phyloP scores from a whole-genome alignment of 176 grass and related monocot species.

The Musa beccarii region DNA sequence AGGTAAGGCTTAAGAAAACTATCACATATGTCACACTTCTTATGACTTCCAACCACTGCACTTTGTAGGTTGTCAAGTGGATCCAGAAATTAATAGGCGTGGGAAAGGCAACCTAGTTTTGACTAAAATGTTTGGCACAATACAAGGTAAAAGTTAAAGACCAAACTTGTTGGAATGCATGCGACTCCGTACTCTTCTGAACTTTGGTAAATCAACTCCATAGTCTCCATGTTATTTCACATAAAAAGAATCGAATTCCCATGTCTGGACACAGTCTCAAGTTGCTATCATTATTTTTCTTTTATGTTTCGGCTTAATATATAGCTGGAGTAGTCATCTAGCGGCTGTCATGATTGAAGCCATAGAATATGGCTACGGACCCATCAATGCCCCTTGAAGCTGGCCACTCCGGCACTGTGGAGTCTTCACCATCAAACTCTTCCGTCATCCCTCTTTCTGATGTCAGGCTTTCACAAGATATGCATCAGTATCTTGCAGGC shows the following conservation, averaged over 20 bases:
- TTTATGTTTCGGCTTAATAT: no score
- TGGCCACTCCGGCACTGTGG: background rate
- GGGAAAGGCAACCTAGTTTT: background rate
- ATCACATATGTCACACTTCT: background rate
- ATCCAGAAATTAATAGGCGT: background rate
- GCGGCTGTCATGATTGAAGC: no score
- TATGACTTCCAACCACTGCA: background rate
- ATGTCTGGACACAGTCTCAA: no score
- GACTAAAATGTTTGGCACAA: background rate
- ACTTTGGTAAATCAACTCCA: no score
- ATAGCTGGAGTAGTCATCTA: no score
- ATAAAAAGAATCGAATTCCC: no score
- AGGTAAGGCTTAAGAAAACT: background rate
- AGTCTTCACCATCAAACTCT: no score
- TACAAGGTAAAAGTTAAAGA: no score
- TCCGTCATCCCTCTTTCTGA: background rate
- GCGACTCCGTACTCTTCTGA: no score
- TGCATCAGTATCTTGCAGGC: background rate
- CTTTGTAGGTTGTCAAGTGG: background rate
- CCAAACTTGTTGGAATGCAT: background rate
- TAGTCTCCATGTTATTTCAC: no score
- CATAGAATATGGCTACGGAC: no score
- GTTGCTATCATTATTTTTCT: no score
- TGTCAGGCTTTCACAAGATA: background rate
- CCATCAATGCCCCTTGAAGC: background rate